Conservation (phyloP, 2,329 filamentous ascomycete species). For the Ophiocordyceps camponoti-saundersi region DNA sequence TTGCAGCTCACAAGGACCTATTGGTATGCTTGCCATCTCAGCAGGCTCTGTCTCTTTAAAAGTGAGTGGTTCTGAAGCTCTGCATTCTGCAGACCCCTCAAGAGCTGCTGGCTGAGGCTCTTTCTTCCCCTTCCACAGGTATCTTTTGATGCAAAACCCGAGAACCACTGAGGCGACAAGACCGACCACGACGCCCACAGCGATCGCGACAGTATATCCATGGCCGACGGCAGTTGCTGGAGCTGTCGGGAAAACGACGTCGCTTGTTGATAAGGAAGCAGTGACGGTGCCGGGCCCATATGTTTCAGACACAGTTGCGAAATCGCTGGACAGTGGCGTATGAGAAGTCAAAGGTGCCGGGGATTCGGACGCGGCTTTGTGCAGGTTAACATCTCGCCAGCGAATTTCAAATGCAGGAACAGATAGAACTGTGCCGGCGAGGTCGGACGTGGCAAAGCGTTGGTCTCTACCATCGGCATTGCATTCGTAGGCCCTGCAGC, state of each 20-base stretch:
- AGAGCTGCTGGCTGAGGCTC: neutral
- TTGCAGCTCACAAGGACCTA: slow-evolving; percentile 3
- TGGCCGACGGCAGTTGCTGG: neutral
- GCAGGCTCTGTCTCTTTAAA: neutral
- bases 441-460: slow-evolving; percentile 7
- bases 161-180: neutral
- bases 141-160: neutral
- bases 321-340: neutral
- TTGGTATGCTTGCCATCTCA: slow-evolving; percentile 4
- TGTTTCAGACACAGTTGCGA: neutral
- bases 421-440: slow-evolving; percentile 7
- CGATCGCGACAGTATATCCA: neutral
- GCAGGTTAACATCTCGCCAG: slow-evolving; percentile 9
- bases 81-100: neutral
- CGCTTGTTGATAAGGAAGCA: neutral
- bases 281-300: neutral
- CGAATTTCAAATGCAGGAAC: slow-evolving; percentile 14
- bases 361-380: neutral
- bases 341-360: neutral
- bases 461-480: slow-evolving; percentile 7
- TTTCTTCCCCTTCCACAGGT: neutral
- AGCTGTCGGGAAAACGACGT: neutral
- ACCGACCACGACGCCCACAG: neutral
- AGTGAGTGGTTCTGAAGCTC: neutral
- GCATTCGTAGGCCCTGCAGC: slow-evolving; percentile 7